phyloP scores from a whole-genome alignment of 2,329 filamentous ascomycete genomes.

The Fusarium sororula region DNA sequence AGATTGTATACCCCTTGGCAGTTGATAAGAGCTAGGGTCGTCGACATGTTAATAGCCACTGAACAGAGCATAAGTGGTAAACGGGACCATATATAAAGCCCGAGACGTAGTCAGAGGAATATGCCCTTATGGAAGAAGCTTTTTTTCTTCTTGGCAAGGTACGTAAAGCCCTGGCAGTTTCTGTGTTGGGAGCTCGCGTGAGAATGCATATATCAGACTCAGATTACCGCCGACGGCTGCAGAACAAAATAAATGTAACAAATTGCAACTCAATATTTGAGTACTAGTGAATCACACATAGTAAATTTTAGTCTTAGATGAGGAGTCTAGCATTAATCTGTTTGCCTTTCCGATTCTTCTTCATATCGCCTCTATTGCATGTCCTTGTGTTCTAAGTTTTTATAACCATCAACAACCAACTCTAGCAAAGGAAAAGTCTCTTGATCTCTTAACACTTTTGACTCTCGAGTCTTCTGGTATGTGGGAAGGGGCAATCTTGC shows the following conservation, averaged over 20 bases:
- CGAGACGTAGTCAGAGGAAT: not conserved
- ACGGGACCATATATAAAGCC: not conserved
- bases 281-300: not conserved
- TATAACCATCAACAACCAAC: not conserved
- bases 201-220: not conserved
- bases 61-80: not conserved
- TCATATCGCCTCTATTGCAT: not conserved
- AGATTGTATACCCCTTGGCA: not conserved
- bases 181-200: not conserved
- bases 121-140: not conserved
- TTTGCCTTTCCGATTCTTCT: not conserved
- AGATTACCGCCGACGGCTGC: not conserved
- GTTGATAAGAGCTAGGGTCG: not conserved
- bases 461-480: not conserved
- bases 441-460: not conserved
- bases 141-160: too few relatives aligned
- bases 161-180: not conserved
- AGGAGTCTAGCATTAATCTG: not conserved
- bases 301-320: not conserved
- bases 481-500: not conserved
- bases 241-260: not conserved
- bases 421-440: not conserved
- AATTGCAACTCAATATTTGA: not conserved
- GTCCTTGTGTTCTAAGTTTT: not conserved
- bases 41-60: not conserved